Conservation (phyloP, 371 early-diverging fungal genomes). For the Saksenaea vasiformis region DNA sequence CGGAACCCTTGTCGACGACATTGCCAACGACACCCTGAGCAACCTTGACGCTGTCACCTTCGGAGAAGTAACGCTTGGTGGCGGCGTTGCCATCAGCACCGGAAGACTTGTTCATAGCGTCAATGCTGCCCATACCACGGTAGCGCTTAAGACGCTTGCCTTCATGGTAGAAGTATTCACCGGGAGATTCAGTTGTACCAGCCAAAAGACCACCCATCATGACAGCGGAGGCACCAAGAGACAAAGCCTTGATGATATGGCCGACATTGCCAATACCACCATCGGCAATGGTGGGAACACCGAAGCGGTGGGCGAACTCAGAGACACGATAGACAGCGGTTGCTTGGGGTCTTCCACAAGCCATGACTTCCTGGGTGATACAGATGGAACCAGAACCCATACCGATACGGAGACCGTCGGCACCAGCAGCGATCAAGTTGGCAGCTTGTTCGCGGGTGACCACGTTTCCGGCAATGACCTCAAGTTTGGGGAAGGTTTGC, state of each 20-base stretch:
- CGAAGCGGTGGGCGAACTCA: constrained; percentile 88
- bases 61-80: constrained; percentile 94
- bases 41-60: constrained; percentile 94
- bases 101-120: constrained; percentile 89
- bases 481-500: constrained; percentile 72
- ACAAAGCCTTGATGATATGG: constrained; percentile 94
- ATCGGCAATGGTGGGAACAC: constrained; percentile 96
- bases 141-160: constrained; percentile 97
- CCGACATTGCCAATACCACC: constrained; percentile 96
- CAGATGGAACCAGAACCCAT: constrained; percentile 98
- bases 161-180: constrained; percentile 97
- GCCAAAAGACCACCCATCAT: constrained; percentile 98
- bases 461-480: constrained; percentile 96
- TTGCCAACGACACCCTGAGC: constrained; percentile 98
- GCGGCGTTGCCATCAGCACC: constrained; percentile 76
- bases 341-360: constrained; percentile 97
- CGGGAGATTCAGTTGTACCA: constrained; percentile 94
- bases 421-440: constrained; percentile 90
- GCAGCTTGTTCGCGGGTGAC: constrained; percentile 96
- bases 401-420: constrained; percentile 94
- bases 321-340: constrained; percentile 96
- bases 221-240: constrained; percentile 92
- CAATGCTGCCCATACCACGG: constrained; percentile 97
- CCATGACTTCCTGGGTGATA: constrained; percentile 99
- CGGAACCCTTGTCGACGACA: constrained; percentile 95